These are phyloP conservation scores for Gnaphalium uliginosum DNA, from an alignment of 129 eudicot genomes.

Conservation along the genomic window DNA sequence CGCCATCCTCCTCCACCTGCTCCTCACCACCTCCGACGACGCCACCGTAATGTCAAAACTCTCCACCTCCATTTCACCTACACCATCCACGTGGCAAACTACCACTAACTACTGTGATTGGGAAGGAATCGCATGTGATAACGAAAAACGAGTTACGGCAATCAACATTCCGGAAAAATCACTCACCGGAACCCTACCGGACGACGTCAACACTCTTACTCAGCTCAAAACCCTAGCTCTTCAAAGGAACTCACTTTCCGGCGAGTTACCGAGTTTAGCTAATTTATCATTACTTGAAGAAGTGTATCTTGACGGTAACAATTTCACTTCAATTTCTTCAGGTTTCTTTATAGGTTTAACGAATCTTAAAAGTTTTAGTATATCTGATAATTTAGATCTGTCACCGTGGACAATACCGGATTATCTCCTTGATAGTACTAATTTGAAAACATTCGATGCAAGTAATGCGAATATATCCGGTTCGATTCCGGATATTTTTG, in stretches of 20 bases:
- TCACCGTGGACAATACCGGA: conserved; percentile 1
- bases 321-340: conserved; percentile 1
- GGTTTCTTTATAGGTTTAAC: not conserved
- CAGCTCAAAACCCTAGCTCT: conserved; percentile 6
- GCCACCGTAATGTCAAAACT: conserved; percentile 40
- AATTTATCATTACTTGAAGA: not conserved
- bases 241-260: not conserved
- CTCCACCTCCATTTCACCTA: conserved; percentile 25
- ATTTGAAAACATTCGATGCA: conserved; percentile 8
- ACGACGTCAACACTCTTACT: conserved; percentile 6
- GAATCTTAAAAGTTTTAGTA: not conserved
- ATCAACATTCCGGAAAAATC: not conserved
- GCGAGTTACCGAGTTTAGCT: not conserved
- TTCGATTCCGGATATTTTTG: conserved; percentile 11
- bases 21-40: conserved; percentile 37
- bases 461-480: conserved; percentile 12
- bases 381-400: conserved; percentile 11
- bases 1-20: conserved; percentile 27
- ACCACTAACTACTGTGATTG: conserved; percentile 1
- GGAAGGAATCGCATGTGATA: conserved; percentile 19
- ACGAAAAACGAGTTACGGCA: not conserved
- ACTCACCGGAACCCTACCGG: conserved; percentile 6
- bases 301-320: not conserved
- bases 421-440: not conserved
- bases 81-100: conserved; percentile 42